These are phyloP conservation scores for Cercospora sojina DNA, from an alignment of 2,329 filamentous ascomycete genomes.

Conservation along the genomic window DNA sequence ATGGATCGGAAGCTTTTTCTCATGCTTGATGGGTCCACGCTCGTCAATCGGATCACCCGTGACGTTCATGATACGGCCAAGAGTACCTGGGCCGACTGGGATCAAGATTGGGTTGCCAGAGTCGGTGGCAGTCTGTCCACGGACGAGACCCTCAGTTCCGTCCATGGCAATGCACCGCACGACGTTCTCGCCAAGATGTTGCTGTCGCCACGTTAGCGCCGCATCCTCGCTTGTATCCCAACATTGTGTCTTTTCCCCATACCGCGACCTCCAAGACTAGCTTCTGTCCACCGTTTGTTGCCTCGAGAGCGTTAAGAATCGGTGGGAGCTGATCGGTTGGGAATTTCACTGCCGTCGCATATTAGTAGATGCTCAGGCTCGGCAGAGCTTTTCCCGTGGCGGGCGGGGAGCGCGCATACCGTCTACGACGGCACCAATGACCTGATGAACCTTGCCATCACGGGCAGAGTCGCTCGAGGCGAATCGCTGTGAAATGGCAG, in stretches of 20 bases:
- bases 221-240: conserved; percentile 21
- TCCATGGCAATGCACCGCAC: conserved; percentile 99
- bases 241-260: conserved; percentile 47
- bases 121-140: conserved; percentile 80
- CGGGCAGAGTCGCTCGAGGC: conserved; percentile 58
- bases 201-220: conserved; percentile 55
- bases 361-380: conserved; percentile 26
- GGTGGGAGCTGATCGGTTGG: conserved; percentile 87
- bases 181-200: conserved; percentile 99
- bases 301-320: conserved; percentile 96
- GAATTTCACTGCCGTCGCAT: conserved; percentile 77
- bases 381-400: conserved; percentile 26
- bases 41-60: conserved; percentile 99
- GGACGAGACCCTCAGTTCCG: conserved; percentile 99
- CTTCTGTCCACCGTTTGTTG: conserved; percentile 87
- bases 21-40: conserved; percentile 94
- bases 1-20: conserved; percentile 88
- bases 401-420: conserved; percentile 59
- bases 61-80: conserved; percentile 99
- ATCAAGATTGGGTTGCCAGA: conserved; percentile 95
- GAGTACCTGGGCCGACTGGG: conserved; percentile 86
- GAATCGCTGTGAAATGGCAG: conserved; percentile 60
- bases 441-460: conserved; percentile 69
- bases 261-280: conserved; percentile 95
- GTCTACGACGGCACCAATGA: conserved; percentile 99